Evolutionary conservation across 768 basidiomycete species (phyloP).

Genomic region (Hygrophoropsis aurantiaca): DNA sequence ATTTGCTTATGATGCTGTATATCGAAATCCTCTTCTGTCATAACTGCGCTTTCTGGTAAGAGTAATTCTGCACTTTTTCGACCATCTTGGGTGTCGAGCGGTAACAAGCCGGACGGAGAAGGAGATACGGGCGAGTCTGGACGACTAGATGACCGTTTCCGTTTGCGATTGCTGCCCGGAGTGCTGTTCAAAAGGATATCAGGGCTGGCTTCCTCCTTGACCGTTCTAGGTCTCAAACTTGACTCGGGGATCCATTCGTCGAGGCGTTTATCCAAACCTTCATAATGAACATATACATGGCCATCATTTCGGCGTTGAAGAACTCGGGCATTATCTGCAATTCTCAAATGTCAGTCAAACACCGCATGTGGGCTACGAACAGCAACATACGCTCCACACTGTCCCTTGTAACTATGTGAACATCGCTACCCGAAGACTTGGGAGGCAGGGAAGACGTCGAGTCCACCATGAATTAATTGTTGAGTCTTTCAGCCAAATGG

Average conservation of each 20-base stretch:
- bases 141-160: constrained; percentile 22
- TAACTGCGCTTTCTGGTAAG: constrained; percentile 22
- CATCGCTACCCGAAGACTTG: constrained; percentile 4
- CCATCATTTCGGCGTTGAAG: constrained; percentile 47
- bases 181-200: background rate
- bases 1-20: constrained; percentile 66
- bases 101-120: constrained; percentile 1
- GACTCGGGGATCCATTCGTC: constrained; percentile 70
- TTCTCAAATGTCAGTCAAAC: constrained; percentile 1
- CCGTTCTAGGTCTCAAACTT: constrained; percentile 34
- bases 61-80: background rate
- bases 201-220: constrained; percentile 16
- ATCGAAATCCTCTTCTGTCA: constrained; percentile 73
- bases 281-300: constrained; percentile 71
- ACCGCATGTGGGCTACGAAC: constrained; percentile 9
- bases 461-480: constrained; percentile 27
- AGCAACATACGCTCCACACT: constrained; percentile 35
- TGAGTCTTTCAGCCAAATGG: too few relatives aligned
- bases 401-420: constrained; percentile 31
- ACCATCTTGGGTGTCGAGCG: background rate
- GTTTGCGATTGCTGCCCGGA: constrained; percentile 31
- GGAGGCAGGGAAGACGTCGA: constrained; percentile 5
- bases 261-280: constrained; percentile 66
- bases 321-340: constrained; percentile 48
- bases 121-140: constrained; percentile 13